Conservation (phyloP, 768 basidiomycete species). For the Phanerochaete carnosa region DNA sequence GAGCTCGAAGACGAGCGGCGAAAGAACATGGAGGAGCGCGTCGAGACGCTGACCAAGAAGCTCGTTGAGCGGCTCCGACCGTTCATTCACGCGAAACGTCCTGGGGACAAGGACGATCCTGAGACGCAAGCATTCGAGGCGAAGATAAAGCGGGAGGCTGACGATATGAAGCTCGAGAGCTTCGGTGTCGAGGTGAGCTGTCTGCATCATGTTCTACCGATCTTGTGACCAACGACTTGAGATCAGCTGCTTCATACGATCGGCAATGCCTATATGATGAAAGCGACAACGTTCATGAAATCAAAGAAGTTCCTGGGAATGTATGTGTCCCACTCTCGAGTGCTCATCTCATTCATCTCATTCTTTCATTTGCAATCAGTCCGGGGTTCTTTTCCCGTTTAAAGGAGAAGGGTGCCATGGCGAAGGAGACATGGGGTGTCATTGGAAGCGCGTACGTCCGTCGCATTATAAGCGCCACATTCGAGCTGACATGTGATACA, state of each 20-base stretch:
- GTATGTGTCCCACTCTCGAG: conserved; percentile 41
- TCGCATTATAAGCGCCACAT: neutral
- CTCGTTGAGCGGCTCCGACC: conserved; percentile 83
- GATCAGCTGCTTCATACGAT: conserved; percentile 82
- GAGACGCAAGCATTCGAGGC: conserved; percentile 80
- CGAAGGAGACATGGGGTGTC: conserved; percentile 97
- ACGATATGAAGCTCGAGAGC: conserved; percentile 94
- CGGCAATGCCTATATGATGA: conserved; percentile 89
- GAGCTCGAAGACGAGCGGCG: conserved; percentile 80
- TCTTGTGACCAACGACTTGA: conserved; percentile 74
- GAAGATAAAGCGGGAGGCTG: conserved; percentile 78
- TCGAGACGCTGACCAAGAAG: conserved; percentile 72
- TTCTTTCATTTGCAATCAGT: conserved; percentile 38
- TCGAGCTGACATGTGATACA: conserved; percentile 21
- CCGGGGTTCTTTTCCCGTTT: conserved; percentile 90
- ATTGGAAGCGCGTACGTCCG: conserved; percentile 81
- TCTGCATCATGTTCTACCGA: neutral
- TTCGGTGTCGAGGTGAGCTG: conserved; percentile 94
- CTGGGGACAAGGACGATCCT: conserved; percentile 75
- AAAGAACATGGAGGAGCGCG: conserved; percentile 75
- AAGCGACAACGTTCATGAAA: conserved; percentile 89
- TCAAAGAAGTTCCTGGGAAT: conserved; percentile 88
- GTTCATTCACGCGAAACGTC: conserved; percentile 85
- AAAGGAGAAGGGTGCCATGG: conserved; percentile 90
- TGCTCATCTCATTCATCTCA: neutral